These are phyloP conservation scores for Cryptococcus jaspeensis DNA, from an alignment of 1,284 basidiomycete species.

Conservation along the genomic window DNA sequence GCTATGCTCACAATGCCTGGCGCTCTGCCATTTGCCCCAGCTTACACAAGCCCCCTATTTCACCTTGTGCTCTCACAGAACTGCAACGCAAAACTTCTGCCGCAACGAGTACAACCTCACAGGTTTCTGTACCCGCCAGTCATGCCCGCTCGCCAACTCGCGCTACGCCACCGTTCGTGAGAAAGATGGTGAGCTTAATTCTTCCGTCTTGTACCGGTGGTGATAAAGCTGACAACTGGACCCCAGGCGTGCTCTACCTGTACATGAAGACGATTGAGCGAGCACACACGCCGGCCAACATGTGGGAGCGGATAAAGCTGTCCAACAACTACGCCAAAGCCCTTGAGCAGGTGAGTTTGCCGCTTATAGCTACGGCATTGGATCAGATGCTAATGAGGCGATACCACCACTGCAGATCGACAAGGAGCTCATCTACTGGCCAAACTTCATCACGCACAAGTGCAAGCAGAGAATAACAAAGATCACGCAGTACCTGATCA, in stretches of 20 bases:
- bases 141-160: slow-evolving; percentile 95
- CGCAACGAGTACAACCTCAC: slow-evolving; percentile 98
- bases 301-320: slow-evolving; percentile 96
- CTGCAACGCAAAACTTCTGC: slow-evolving; percentile 94
- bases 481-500: slow-evolving; percentile 98
- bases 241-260: slow-evolving; percentile 81
- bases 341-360: slow-evolving; percentile 72
- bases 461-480: slow-evolving; percentile 99
- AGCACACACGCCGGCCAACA: slow-evolving; percentile 88
- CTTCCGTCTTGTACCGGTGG: neutral
- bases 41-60: neutral
- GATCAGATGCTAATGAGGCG: neutral
- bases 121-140: slow-evolving; percentile 93
- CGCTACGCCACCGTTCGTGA: slow-evolving; percentile 96
- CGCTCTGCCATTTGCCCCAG: neutral
- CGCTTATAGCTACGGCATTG: neutral
- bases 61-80: slow-evolving; percentile 57
- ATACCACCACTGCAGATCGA: slow-evolving; percentile 66
- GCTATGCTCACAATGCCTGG: slow-evolving; percentile 38
- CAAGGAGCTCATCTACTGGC: slow-evolving; percentile 93
- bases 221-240: neutral
- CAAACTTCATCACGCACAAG: slow-evolving; percentile 95
- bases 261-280: slow-evolving; percentile 98
- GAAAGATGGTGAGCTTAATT: slow-evolving; percentile 68
- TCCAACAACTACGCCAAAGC: slow-evolving; percentile 94